Evolutionary conservation across 2,329 filamentous ascomycete species (phyloP).

Genomic region (Exophiala xenobiotica): DNA sequence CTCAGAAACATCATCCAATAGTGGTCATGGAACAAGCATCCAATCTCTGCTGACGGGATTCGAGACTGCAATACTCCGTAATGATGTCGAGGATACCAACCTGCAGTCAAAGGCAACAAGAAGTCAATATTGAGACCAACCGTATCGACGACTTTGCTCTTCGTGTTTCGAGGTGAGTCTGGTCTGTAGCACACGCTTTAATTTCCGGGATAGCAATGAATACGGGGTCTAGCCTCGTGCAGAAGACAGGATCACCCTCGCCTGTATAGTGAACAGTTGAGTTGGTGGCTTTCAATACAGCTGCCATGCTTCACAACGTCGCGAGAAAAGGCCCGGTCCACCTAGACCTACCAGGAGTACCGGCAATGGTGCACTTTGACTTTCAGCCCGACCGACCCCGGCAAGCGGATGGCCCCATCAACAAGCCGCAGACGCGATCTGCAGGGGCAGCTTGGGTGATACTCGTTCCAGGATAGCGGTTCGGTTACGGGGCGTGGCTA

Average conservation of each 20-base stretch:
- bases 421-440: slow-evolving; percentile 21
- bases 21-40: no score
- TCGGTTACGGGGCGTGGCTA: slow-evolving; percentile 18
- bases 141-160: neutral
- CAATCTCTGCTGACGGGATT: no score
- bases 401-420: slow-evolving; percentile 14
- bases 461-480: slow-evolving; percentile 15
- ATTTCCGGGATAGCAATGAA: neutral
- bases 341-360: slow-evolving; percentile 8
- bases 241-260: neutral
- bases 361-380: slow-evolving; percentile 13
- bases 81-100: no score
- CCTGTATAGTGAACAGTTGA: neutral
- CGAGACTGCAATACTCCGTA: no score
- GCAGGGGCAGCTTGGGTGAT: slow-evolving; percentile 21
- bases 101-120: no score
- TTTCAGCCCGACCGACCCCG: slow-evolving; percentile 13
- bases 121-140: no score
- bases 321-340: neutral
- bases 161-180: neutral
- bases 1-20: no score
- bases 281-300: neutral
- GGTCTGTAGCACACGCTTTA: neutral
- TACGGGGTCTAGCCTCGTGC: neutral
- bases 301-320: neutral